Evolutionary conservation across 2,329 filamentous ascomycete species (phyloP), one percentile per base, ranked within the genome.

Genomic region (Seiridium cupressi): DNA sequence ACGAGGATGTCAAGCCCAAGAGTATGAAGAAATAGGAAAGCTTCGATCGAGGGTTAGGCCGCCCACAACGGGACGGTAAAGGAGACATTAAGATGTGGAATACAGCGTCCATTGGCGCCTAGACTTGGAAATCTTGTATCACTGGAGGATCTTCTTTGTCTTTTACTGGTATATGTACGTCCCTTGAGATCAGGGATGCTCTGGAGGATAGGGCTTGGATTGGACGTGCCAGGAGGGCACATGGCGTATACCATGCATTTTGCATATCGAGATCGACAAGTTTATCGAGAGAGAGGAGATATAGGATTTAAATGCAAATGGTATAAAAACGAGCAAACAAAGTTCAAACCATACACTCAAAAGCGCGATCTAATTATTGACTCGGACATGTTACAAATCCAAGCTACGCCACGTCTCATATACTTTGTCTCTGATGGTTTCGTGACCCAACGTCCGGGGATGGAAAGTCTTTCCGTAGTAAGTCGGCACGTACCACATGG

Each of bases 381-480:
- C 46, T n/a, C 8, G 46, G 31, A 11, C 31, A 31, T 11, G 44
- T 54, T 40, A 54, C 35, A 47, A 40, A 10, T 62, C 58, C 26
- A 64, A 46, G 13, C 57, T 55, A 48, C 72, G 55, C 74, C 74
- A 76, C 0, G 62, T 62, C 47, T 70, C 63, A 44, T 75, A 76
- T 8, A 77, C 69, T 54, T 67, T 69, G 46, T 75, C 66, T 48
- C 73, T 65, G 32, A 79, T 75, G 1, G 68, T 69, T 63, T 72
- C 69, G 55, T 79, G 76, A 3, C 77, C 77, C 38, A 72, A 65
- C 1, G 72, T 75, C 51, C 76, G 72, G 48, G 78, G 77, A 65
- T 81, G 77, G 64, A 80, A 80, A 0, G 75, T 78, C 66, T 78
- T 79, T 48, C 75, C 78, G 57, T 78, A 79, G 60, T 76, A 79